Evolutionary conservation across 2,329 filamentous ascomycete genomes (phyloP), one percentile per base, ranked within the genome.

Genomic region (Fusarium sp.): DNA sequence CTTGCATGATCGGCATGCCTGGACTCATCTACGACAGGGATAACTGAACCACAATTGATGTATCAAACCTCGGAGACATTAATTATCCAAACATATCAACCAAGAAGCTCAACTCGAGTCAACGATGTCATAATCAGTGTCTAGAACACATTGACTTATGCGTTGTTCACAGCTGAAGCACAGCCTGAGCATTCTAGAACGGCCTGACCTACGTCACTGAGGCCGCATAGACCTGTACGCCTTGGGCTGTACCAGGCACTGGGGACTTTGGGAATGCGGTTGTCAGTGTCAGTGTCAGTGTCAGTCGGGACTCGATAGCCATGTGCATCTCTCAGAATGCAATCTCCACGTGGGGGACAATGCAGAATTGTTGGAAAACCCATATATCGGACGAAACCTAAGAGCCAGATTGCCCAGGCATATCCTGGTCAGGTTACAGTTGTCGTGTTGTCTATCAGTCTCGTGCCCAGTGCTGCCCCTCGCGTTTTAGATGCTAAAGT

Each of bases 101-200:
- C 4, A 29, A 46, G 43, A 53, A 53, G 51, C 51, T 58, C 46
- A 57, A 42, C 32, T 52, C 34, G 50, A 65, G 67, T 56, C 57
- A 38, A 59, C 43, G 47, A 75, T 65, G 64, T 68, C 63, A 68
- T 52, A 44, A 20, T 6, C 24, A 58, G 53, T 45, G 50, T 54
- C 54, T 52, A 69, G 63, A 64, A 57, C 43, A 50, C 38, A 54
- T 56, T 66, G 49, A 55, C 40, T 69, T 62, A 63, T 71, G 71
- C 59, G 63, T 61, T 69, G 66, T 68, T 18, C 29, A 27, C 30
- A 32, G 53, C 50, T 65, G 60, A 56, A 63, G 60, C 58, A 60
- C 43, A 68, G 61, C 68, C 70, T 56, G 63, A 63, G 70, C 62
- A n/a, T 61, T 74, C 73, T 75, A 75, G 73, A 75, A 75, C 73